Conservation (phyloP, 1,284 basidiomycete species). For the Melampsora abietis-canadensis region DNA sequence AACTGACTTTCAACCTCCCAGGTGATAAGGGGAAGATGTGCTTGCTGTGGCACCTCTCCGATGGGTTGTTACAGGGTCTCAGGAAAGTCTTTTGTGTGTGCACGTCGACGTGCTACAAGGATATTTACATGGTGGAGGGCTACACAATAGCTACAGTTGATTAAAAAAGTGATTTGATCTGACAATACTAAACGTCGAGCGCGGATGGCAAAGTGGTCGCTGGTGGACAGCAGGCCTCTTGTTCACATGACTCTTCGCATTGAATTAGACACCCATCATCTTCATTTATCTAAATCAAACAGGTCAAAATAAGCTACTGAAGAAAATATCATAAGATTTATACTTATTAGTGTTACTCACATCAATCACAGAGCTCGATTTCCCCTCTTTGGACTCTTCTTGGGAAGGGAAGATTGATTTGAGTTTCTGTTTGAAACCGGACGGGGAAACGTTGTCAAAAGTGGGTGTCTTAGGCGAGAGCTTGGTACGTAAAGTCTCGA, state of each 20-base stretch:
- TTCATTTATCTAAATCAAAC: not conserved
- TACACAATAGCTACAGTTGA: too few relatives aligned
- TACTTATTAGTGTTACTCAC: too few relatives aligned
- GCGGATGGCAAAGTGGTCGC: not conserved
- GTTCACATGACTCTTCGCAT: constrained; percentile 29
- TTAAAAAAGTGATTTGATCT: too few relatives aligned
- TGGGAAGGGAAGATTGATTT: not conserved
- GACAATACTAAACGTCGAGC: too few relatives aligned
- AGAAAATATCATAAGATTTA: too few relatives aligned
- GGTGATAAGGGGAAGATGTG: too few relatives aligned
- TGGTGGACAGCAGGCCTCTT: constrained; percentile 36
- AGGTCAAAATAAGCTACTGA: too few relatives aligned
- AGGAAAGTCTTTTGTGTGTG: too few relatives aligned
- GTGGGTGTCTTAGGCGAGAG: not conserved
- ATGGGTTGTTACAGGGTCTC: too few relatives aligned
- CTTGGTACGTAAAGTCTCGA: not conserved
- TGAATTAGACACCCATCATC: constrained; percentile 25
- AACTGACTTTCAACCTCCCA: not conserved
- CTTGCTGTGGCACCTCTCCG: too few relatives aligned
- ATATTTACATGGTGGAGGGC: too few relatives aligned
- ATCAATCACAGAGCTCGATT: not conserved
- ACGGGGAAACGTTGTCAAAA: not conserved
- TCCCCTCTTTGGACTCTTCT: not conserved
- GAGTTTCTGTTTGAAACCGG: not conserved
- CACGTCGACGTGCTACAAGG: too few relatives aligned